phyloP scores from a whole-genome alignment of 352 stramenopile genomes.

The Nothophytophthora sp. region DNA sequence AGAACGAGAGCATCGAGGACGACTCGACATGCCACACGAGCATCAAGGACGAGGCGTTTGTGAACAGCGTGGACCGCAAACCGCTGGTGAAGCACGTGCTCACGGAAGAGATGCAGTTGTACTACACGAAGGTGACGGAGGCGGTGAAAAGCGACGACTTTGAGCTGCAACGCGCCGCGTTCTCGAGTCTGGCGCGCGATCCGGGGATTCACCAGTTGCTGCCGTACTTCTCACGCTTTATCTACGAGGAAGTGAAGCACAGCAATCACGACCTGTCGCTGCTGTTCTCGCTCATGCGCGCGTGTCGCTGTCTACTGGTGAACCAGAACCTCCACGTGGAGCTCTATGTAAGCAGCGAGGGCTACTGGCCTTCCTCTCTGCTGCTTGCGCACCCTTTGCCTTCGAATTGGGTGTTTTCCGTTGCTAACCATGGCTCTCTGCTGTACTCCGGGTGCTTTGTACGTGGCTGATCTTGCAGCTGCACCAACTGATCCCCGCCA shows the following conservation, averaged over 20 bases:
- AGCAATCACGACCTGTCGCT: conserved; percentile 78
- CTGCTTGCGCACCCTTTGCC: not conserved
- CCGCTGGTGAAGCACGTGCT: conserved; percentile 86
- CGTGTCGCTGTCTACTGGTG: conserved; percentile 87
- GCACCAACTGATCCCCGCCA: conserved; percentile 93
- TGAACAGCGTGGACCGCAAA: conserved; percentile 70
- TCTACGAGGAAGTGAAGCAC: conserved; percentile 89
- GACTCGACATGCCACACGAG: conserved; percentile 65
- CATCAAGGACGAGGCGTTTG: conserved; percentile 80
- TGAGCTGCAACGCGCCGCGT: conserved; percentile 74
- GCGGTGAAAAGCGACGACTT: conserved; percentile 77
- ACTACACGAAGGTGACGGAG: conserved; percentile 88
- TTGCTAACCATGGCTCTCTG: too few species aligned
- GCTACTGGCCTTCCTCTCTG: not conserved
- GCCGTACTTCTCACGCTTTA: conserved; percentile 88
- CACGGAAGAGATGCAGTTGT: conserved; percentile 90
- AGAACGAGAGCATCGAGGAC: conserved; percentile 82
- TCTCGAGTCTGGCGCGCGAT: conserved; percentile 77
- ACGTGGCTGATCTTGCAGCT: conserved; percentile 52
- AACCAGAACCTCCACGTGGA: conserved; percentile 94
- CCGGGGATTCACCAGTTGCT: conserved; percentile 90
- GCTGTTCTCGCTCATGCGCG: conserved; percentile 86
- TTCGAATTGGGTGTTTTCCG: too few species aligned
- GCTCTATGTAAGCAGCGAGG: conserved; percentile 87
- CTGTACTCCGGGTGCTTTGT: too few species aligned